Conservation (phyloP, 257 asterid species). For the Handroanthus guayacan region DNA sequence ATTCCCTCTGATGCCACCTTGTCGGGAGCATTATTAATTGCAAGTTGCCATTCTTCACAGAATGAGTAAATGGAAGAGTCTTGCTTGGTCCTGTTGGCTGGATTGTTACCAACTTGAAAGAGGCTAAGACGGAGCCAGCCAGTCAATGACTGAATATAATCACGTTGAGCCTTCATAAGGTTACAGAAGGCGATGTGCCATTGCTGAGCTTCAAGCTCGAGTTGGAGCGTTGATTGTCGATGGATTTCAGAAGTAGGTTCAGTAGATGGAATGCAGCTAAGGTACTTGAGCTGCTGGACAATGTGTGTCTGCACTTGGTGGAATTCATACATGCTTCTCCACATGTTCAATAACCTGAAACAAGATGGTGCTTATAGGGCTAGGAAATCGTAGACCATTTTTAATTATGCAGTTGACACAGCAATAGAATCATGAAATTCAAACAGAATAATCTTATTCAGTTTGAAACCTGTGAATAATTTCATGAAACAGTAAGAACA, state of each 20-base stretch:
- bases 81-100: conserved; percentile 58
- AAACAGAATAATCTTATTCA: not conserved
- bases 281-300: conserved; percentile 92
- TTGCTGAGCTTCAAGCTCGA: conserved; percentile 93
- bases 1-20: conserved; percentile 95
- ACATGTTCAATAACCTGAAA: conserved; percentile 80
- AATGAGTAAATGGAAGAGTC: conserved; percentile 78
- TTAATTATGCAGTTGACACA: not conserved
- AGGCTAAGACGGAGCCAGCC: conserved; percentile 98
- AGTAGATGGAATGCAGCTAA: conserved; percentile 60
- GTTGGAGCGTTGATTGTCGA: conserved; percentile 93
- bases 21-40: conserved; percentile 85
- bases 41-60: conserved; percentile 97
- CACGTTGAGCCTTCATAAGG: conserved; percentile 86
- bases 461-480: not conserved
- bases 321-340: conserved; percentile 99
- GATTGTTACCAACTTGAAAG: conserved; percentile 74
- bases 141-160: conserved; percentile 77
- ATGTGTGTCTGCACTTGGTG: conserved; percentile 97
- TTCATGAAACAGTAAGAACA: not conserved
- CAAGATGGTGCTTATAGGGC: not conserved
- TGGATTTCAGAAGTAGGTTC: conserved; percentile 88
- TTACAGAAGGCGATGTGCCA: conserved; percentile 92
- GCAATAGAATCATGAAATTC: not conserved
- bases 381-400: not conserved